These are phyloP conservation scores for Forsythia viridissima DNA, from an alignment of 257 asterid genomes.

Conservation along the genomic window DNA sequence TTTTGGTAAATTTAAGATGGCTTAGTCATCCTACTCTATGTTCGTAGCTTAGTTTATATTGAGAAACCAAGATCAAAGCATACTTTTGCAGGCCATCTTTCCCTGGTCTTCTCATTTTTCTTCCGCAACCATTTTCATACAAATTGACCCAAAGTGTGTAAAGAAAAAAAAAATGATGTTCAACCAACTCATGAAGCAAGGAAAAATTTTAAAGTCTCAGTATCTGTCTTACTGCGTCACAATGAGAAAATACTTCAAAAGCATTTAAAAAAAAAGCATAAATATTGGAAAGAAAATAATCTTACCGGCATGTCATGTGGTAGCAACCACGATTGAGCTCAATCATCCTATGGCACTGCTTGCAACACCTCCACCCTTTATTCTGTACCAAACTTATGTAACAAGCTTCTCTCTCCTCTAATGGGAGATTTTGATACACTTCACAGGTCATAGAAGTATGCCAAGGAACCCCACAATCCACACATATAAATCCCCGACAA, in stretches of 20 bases:
- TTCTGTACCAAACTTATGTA: slow-evolving; percentile 47
- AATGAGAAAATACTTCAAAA: neutral
- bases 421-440: slow-evolving; percentile 60
- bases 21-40: neutral
- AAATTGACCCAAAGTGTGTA: neutral
- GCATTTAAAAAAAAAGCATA: neutral
- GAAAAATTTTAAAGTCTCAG: neutral
- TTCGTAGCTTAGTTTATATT: neutral
- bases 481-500: slow-evolving; percentile 70
- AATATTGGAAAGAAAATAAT: slow-evolving; percentile 4
- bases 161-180: too few relatives aligned
- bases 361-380: slow-evolving; percentile 73
- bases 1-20: neutral
- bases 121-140: neutral
- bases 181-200: neutral
- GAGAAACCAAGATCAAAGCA: neutral
- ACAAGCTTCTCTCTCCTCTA: slow-evolving; percentile 68
- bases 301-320: slow-evolving; percentile 86
- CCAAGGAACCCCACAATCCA: slow-evolving; percentile 86
- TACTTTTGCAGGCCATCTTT: neutral
- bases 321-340: slow-evolving; percentile 74
- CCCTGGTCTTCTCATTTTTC: neutral
- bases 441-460: slow-evolving; percentile 83
- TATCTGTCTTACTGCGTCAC: neutral
- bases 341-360: slow-evolving; percentile 65